These are phyloP conservation scores for Serendipita indica DNA, from an alignment of 768 basidiomycete species.

Conservation along the genomic window DNA sequence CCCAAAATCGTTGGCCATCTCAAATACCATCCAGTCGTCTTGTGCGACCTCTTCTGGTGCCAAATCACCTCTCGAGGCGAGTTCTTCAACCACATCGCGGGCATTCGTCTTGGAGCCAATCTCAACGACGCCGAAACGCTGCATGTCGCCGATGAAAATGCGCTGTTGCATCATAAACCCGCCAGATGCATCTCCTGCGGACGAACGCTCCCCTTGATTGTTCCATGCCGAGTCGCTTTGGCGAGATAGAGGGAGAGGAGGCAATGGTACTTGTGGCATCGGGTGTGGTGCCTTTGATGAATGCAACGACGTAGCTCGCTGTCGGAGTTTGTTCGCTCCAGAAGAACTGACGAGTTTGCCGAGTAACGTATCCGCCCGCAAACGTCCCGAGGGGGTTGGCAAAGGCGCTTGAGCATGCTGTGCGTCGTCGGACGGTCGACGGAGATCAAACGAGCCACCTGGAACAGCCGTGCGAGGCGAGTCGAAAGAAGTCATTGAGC, in stretches of 20 bases:
- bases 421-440: not conserved
- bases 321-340: not conserved
- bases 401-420: not conserved
- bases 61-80: conserved; percentile 53
- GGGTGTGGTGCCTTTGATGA: not conserved
- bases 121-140: conserved; percentile 61
- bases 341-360: not conserved
- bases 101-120: conserved; percentile 53
- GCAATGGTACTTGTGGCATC: not conserved
- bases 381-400: not conserved
- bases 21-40: conserved; percentile 73
- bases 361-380: conserved; percentile 1
- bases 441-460: not conserved
- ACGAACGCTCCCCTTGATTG: conserved; percentile 15
- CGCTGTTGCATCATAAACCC: conserved; percentile 40
- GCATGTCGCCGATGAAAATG: conserved; percentile 63
- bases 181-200: not conserved
- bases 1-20: conserved; percentile 80
- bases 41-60: conserved; percentile 35
- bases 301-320: not conserved
- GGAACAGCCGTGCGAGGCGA: not conserved
- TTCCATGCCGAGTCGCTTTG: conserved; percentile 20
- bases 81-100: conserved; percentile 50
- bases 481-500: not conserved
- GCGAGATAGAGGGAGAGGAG: conserved; percentile 11